Base-by-base conservation (phyloP, 2,329 filamentous ascomycete species). In the Botrytis squamosa region DNA sequence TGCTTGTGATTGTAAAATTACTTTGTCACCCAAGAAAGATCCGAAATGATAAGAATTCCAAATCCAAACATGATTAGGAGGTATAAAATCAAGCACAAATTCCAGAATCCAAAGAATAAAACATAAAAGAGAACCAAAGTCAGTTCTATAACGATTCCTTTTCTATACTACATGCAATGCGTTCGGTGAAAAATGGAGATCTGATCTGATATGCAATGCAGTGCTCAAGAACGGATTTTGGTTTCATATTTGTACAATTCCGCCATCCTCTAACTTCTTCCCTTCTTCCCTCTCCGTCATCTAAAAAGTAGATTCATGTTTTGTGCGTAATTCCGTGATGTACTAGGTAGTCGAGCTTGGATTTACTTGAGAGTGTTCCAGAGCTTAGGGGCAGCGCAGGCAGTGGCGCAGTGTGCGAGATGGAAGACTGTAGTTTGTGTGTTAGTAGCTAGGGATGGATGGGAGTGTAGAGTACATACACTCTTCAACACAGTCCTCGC, bases 401-500 rank as follows among this genome's bases (percentile, higher is more conserved):
- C 87, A 81, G 90, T 93, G 77, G 95, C 94, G 87, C 96, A 99
- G 89, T 98, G 96, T 81, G 93, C 91, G 81, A 99, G 93, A 86
- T 99, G 95, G 92, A 99, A 99, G 88, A 98, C 95, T 98, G 80
- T n/a, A 63, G 20, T 46, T 33, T 69, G 1, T 33, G 55, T 16
- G 33, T 75, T 38, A 75, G 72, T 64, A n/a, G 12, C 52, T n/a
- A 12, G 4, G 29, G 6, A 9, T 20, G 38, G 22, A 18, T 18
- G n/a, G 55, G 52, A 57, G n/a, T 42, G 20, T 9, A 65, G 12
- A 20, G 40, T 46, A 90, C 95, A 85, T 92, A 98, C 96, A 99
- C 88, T 99, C 96, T 88, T 99, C 96, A 79, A 98, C 94, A 82
- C 96, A 99, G 87, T 98, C 95, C 89, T 99, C 96, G 81, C 93